A percentile compares a stretch with the other conserved stretches of the same genome.
phyloP scores from a whole-genome alignment of 164 flowering plant genomes.

The Warburgia ugandensis region DNA sequence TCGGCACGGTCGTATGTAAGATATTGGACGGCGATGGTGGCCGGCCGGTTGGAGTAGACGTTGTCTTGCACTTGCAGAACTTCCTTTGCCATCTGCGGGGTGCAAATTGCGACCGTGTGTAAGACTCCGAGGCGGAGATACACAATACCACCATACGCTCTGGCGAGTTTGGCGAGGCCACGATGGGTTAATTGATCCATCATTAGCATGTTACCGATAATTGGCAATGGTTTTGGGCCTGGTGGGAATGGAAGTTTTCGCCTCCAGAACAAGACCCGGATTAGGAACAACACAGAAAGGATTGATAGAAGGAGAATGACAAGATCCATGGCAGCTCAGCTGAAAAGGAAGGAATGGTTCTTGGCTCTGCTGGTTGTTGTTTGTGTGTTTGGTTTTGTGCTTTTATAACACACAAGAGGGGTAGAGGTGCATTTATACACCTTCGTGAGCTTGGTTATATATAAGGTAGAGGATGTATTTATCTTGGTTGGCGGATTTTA shows the following conservation, averaged over 20 bases:
- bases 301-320: no score
- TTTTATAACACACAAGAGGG: no score
- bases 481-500: no score
- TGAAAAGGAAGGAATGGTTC: no score
- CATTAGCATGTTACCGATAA: constrained; percentile 70
- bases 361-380: no score
- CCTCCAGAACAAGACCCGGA: no score
- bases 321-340: no score
- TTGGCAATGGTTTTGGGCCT: constrained; percentile 61
- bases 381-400: no score
- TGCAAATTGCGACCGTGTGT: constrained; percentile 49
- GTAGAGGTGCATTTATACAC: no score
- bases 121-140: constrained; percentile 52
- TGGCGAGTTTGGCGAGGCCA: constrained; percentile 58
- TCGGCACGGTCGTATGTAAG: constrained; percentile 73
- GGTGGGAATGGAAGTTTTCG: constrained; percentile 56
- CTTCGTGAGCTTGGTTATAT: no score
- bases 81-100: constrained; percentile 58
- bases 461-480: no score
- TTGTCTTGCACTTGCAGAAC: constrained; percentile 72
- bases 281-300: no score
- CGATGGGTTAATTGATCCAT: constrained; percentile 83
- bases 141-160: constrained; percentile 55
- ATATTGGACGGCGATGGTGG: constrained; percentile 56
- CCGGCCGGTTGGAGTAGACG: constrained; percentile 71